Evolutionary conservation across 176 grass and related monocot species (phyloP).

Genomic region (Leersia perrieri): DNA sequence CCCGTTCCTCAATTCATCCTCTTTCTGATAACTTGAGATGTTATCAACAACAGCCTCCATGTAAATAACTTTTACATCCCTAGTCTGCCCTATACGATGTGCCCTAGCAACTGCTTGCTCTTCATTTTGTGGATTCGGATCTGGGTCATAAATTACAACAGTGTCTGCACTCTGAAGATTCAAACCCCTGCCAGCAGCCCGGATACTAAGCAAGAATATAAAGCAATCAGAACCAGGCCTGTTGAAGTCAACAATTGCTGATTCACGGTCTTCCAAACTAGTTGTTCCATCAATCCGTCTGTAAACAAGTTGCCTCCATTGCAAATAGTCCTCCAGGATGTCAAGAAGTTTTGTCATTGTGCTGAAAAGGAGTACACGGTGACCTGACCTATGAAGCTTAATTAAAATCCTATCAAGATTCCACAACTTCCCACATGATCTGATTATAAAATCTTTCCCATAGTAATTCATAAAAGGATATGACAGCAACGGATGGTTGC

Average conservation of each 20-base stretch:
- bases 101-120: conserved; percentile 98
- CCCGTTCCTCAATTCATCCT: conserved; percentile 94
- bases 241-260: conserved; percentile 97
- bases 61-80: conserved; percentile 99
- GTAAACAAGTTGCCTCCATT: conserved; percentile 83
- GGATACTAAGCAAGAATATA: conserved; percentile 99
- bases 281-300: conserved; percentile 96
- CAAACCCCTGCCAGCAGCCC: conserved; percentile 95
- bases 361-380: conserved; percentile 96
- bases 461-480: conserved; percentile 81
- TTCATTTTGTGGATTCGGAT: conserved; percentile 98
- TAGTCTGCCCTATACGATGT: conserved; percentile 95
- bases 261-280: conserved; percentile 91
- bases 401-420: conserved; percentile 97
- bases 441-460: conserved; percentile 79
- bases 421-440: conserved; percentile 98
- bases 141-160: conserved; percentile 99
- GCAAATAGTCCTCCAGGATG: conserved; percentile 96
- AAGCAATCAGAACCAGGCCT: conserved; percentile 89
- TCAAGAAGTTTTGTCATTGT: conserved; percentile 99
- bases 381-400: conserved; percentile 87
- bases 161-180: conserved; percentile 99
- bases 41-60: conserved; percentile 97
- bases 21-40: conserved; percentile 93
- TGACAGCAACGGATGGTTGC: conserved; percentile 90